Base-by-base conservation (phyloP, 345 rosid genomes). In the Eucalyptus polyanthemos region DNA sequence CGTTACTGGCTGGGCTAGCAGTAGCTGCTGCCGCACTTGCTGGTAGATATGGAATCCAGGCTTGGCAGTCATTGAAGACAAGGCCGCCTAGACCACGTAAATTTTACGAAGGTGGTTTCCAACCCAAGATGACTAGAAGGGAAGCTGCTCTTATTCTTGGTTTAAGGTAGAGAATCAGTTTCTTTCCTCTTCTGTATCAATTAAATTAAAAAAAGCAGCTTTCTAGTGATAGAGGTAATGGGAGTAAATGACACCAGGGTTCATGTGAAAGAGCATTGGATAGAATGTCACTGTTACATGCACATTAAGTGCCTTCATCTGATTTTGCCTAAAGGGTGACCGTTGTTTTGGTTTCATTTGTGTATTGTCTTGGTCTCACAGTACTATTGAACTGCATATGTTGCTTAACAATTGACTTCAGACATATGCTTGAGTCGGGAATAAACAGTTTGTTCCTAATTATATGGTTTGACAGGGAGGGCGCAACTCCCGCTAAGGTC, bases 121-220 rank as follows among this genome's bases (percentile, higher is more conserved):
- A 95, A 90, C 93, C 96, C 29, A 93, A 92, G 16, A 96, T 96
- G 97, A 96, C 96, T 6, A 95, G 88, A 91, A 94, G 96, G 88
- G 97, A 95, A 95, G 98, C 97, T 1, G 95, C 97, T 89, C 97
- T 93, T 44, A 95, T 95, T 91, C 97, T 96, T 40, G 97, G 97
- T 54, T 42, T 96, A 88, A 96, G 97, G 97, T 96, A 92, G 67
- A 15, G 21, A 76, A 34, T 16, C 65, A 19, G 19, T 42, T 80
- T 62, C 34, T 56, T 87, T 31, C 21, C 40, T 88, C 62, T 76
- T 37, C 83, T 76, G 25, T 4, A 76, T 37, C 83, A 11, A 37
- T 72, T 72, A 37, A 21, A 72, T 10, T 76, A 42, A 37, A 76
- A 21, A 69, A 76, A 40, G 31, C 69, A 69, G 86, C 62, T 31